Conservation (phyloP, 208 protist species). For the Crithidia fasciculata region DNA sequence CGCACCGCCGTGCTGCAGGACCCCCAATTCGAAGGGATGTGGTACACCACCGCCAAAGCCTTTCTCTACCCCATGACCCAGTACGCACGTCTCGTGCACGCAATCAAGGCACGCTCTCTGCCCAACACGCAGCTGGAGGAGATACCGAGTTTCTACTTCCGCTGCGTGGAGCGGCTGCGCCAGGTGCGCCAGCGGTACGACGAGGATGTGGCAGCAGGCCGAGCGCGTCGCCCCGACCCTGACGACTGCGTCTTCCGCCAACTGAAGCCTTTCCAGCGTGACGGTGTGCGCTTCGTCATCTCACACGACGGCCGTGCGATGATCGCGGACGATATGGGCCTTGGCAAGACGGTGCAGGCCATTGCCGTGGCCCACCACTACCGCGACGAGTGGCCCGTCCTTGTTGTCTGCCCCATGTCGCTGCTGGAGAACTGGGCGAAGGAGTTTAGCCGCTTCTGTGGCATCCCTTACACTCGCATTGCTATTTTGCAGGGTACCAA, state of each 20-base stretch:
- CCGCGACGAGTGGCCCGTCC: slow-evolving; percentile 94
- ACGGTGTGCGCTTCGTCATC: slow-evolving; percentile 84
- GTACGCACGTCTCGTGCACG: slow-evolving; percentile 54
- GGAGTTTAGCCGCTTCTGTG: slow-evolving; percentile 89
- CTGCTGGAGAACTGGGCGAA: slow-evolving; percentile 93
- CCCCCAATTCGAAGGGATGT: slow-evolving; percentile 45
- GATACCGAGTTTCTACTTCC: slow-evolving; percentile 84
- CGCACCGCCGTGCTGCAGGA: slow-evolving; percentile 51
- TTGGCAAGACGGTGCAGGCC: slow-evolving; percentile 97
- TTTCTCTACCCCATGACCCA: slow-evolving; percentile 74
- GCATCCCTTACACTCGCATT: slow-evolving; percentile 78
- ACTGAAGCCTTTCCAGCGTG: slow-evolving; percentile 82
- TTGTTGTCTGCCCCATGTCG: slow-evolving; percentile 93
- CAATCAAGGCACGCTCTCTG: slow-evolving; percentile 38
- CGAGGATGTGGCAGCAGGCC: slow-evolving; percentile 41
- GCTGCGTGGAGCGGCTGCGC: slow-evolving; percentile 54
- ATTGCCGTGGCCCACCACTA: slow-evolving; percentile 94
- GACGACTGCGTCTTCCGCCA: slow-evolving; percentile 73
- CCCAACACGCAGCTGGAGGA: slow-evolving; percentile 53
- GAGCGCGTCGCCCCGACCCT: slow-evolving; percentile 37
- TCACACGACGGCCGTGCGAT: slow-evolving; percentile 83
- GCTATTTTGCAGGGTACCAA: slow-evolving; percentile 69
- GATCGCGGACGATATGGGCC: slow-evolving; percentile 97
- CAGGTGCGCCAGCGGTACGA: slow-evolving; percentile 41
- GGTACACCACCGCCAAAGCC: slow-evolving; percentile 53